These are phyloP conservation scores for Phytophthora cryptogea DNA, from an alignment of 352 stramenopile genomes.

Conservation along the genomic window DNA sequence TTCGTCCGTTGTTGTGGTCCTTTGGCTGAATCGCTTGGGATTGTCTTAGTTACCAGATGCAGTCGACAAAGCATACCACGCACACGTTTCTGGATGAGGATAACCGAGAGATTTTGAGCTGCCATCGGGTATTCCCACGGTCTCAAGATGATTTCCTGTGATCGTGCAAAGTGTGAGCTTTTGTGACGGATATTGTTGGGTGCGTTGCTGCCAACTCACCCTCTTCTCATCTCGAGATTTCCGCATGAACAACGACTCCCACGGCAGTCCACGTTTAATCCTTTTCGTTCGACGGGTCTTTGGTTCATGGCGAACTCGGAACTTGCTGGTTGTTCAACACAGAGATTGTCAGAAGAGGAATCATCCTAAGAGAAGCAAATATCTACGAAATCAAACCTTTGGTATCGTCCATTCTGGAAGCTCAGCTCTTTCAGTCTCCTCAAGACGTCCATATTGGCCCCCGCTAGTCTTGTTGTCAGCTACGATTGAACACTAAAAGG, in stretches of 20 bases:
- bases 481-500: slow-evolving; percentile 7
- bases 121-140: slow-evolving; percentile 86
- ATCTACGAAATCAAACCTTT: slow-evolving; percentile 40
- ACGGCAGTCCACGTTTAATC: slow-evolving; percentile 38
- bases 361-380: background rate
- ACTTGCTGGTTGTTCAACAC: slow-evolving; percentile 46
- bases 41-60: slow-evolving; percentile 6
- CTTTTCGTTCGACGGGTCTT: slow-evolving; percentile 47
- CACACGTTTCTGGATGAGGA: slow-evolving; percentile 78
- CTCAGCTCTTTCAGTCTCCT: slow-evolving; percentile 45
- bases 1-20: slow-evolving; percentile 1
- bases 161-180: background rate
- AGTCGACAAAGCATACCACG: slow-evolving; percentile 65
- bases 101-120: slow-evolving; percentile 74
- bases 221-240: slow-evolving; percentile 69
- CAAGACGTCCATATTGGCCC: slow-evolving; percentile 31
- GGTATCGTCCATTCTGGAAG: slow-evolving; percentile 46
- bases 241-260: slow-evolving; percentile 84
- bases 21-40: background rate
- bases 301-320: slow-evolving; percentile 46
- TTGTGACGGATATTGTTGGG: background rate
- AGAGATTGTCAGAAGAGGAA: slow-evolving; percentile 1
- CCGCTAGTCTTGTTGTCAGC: background rate
- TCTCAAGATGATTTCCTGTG: slow-evolving; percentile 62
- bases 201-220: slow-evolving; percentile 30